Conservation (phyloP, 306 rosid species). For the Begonia peltatifolia region DNA sequence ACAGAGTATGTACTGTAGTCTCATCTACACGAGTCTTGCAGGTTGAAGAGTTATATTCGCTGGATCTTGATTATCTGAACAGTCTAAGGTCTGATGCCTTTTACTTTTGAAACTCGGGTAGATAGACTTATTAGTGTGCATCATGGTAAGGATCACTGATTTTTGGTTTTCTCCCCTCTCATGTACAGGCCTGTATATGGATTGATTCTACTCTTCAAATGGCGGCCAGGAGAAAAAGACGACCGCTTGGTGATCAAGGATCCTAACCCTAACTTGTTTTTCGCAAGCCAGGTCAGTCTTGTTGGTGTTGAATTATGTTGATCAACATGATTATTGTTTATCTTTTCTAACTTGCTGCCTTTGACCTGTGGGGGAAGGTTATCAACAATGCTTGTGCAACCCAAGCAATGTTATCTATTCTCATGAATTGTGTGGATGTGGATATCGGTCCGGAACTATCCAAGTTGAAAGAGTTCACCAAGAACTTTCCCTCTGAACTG, state of each 20-base stretch:
- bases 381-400: slow-evolving; percentile 99
- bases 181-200: slow-evolving; percentile 86
- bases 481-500: slow-evolving; percentile 89
- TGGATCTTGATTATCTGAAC: slow-evolving; percentile 71
- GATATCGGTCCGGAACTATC: slow-evolving; percentile 84
- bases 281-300: slow-evolving; percentile 84
- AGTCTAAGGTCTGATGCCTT: slow-evolving; percentile 43
- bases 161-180: slow-evolving; percentile 8
- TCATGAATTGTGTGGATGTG: slow-evolving; percentile 71
- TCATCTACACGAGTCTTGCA: slow-evolving; percentile 17
- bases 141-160: slow-evolving; percentile 3
- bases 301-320: background rate
- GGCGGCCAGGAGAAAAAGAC: slow-evolving; percentile 97
- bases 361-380: slow-evolving; percentile 30
- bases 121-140: background rate
- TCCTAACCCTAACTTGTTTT: slow-evolving; percentile 89
- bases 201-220: slow-evolving; percentile 93
- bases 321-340: background rate
- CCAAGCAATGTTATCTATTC: slow-evolving; percentile 94
- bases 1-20: too few relatives aligned
- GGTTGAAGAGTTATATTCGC: slow-evolving; percentile 93
- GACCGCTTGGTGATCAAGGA: slow-evolving; percentile 78
- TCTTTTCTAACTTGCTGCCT: slow-evolving; percentile 1
- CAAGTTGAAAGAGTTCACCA: slow-evolving; percentile 75
- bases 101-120: slow-evolving; percentile 6